phyloP scores from a whole-genome alignment of 2,329 filamentous ascomycete genomes.

The Diaporthe nobilis region DNA sequence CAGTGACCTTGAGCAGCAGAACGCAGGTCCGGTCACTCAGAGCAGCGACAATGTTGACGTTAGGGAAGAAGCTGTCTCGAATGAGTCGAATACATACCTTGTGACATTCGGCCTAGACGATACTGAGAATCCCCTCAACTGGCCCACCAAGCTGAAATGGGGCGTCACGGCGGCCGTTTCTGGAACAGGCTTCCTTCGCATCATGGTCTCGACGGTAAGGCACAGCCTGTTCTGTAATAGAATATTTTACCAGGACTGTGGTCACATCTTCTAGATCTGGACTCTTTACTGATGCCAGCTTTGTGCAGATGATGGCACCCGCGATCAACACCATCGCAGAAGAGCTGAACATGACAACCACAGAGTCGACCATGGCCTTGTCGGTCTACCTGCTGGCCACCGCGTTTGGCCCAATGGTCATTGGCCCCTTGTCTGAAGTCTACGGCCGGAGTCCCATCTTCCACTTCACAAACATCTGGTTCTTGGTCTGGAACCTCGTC shows the following conservation, averaged over 20 bases:
- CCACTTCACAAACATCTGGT: conserved; percentile 62
- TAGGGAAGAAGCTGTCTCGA: neutral
- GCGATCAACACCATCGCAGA: conserved; percentile 62
- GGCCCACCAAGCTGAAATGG: conserved; percentile 61
- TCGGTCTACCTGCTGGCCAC: conserved; percentile 61
- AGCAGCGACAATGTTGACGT: neutral
- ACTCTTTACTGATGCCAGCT: neutral
- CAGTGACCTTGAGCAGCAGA: neutral
- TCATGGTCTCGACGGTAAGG: conserved; percentile 60
- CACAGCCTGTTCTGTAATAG: neutral
- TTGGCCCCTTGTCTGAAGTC: conserved; percentile 62
- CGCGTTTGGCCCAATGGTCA: conserved; percentile 59
- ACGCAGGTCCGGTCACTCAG: neutral
- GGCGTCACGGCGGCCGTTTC: conserved; percentile 63
- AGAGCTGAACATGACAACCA: conserved; percentile 65
- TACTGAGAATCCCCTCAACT: conserved; percentile 56
- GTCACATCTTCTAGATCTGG: neutral
- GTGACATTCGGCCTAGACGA: conserved; percentile 49
- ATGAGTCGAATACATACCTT: conserved; percentile 18
- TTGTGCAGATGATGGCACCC: conserved; percentile 62
- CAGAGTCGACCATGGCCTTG: conserved; percentile 62
- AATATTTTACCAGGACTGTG: neutral
- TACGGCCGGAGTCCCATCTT: conserved; percentile 60
- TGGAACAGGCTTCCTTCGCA: conserved; percentile 64
- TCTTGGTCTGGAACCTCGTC: conserved; percentile 63